Conservation (phyloP, 1,284 basidiomycete species). For the Cutaneotrichosporon arboriforme region DNA sequence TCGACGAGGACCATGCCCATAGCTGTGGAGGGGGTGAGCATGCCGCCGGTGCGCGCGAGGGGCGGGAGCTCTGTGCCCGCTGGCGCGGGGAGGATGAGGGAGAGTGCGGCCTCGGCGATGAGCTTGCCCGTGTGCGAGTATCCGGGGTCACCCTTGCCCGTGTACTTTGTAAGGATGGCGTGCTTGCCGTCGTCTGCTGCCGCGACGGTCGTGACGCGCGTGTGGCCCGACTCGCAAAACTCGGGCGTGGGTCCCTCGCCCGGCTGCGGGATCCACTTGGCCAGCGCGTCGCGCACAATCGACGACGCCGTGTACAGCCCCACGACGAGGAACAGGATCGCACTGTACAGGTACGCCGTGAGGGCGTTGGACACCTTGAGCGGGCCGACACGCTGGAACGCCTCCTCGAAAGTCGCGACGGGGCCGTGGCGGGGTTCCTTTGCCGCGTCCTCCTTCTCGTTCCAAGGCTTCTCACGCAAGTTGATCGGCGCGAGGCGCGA, state of each 20-base stretch:
- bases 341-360: constrained; percentile 10
- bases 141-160: constrained; percentile 72
- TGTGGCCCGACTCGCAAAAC: constrained; percentile 53
- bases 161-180: constrained; percentile 58
- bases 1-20: constrained; percentile 66
- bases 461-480: constrained; percentile 2
- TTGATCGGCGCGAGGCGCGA: constrained; percentile 47
- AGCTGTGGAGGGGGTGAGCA: constrained; percentile 70
- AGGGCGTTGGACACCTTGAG: constrained; percentile 5
- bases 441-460: neutral
- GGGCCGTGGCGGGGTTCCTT: constrained; percentile 55
- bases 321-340: constrained; percentile 22
- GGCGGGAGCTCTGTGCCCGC: constrained; percentile 54
- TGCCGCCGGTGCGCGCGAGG: constrained; percentile 60
- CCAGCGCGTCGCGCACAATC: constrained; percentile 44
- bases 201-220: constrained; percentile 59
- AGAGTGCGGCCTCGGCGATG: constrained; percentile 68
- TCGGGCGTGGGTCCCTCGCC: constrained; percentile 58
- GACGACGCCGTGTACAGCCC: constrained; percentile 32
- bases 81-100: constrained; percentile 53
- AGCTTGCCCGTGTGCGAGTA: constrained; percentile 68
- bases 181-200: constrained; percentile 49
- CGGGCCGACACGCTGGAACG: constrained; percentile 38
- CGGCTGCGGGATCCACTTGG: constrained; percentile 53
- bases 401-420: constrained; percentile 69